Base-by-base conservation (phyloP, 2,329 filamentous ascomycete genomes). In the Blastomyces gilchristii region DNA sequence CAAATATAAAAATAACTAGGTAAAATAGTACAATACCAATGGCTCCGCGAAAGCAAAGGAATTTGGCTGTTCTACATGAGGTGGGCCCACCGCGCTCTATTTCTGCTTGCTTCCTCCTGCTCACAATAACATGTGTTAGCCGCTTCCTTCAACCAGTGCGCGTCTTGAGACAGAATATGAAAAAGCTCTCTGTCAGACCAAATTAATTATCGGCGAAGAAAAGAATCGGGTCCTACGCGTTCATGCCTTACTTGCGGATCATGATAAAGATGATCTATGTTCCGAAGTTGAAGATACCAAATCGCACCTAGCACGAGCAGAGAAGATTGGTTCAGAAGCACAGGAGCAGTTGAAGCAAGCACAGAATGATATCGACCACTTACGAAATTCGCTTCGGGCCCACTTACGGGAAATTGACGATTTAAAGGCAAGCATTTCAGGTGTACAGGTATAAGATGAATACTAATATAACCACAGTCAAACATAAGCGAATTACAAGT, bases 181-280 rank as follows among this genome's bases (percentile, higher is more conserved):
- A 85, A 80, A 68, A 90, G 39, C 50, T 37, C 50, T 62, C 62
- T 85, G 87, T 68, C 80, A 86, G 62, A 83, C 88, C 45, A 83
- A 89, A 61, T 78, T 87, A 12, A 80, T 95, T 62, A 78, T 85
- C 67, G 89, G 89, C 69, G 85, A 91, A 67, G 92, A 97, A 73
- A 85, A 87, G 64, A 80, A 84, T 49, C 86, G 92, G 58, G 83
- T 86, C 67, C 76, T 91, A 61, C 85, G 85, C 67, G 81, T 93
- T 65, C 84, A 87, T 66, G 81, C 87, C 62, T 77, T 92, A 62
- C 76, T 91, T n/a, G 78, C 89, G n/a, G 82, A 87, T 65, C 85
- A 92, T 67, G 88, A 95, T 66, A 90, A 87, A 66, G 83, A 86
- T 58, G 81, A 83, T 11, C 75, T 96, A 37, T 83, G 85, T 67